Conservation (phyloP, 257 asterid genomes). For the Rehmannia glutinosa region DNA sequence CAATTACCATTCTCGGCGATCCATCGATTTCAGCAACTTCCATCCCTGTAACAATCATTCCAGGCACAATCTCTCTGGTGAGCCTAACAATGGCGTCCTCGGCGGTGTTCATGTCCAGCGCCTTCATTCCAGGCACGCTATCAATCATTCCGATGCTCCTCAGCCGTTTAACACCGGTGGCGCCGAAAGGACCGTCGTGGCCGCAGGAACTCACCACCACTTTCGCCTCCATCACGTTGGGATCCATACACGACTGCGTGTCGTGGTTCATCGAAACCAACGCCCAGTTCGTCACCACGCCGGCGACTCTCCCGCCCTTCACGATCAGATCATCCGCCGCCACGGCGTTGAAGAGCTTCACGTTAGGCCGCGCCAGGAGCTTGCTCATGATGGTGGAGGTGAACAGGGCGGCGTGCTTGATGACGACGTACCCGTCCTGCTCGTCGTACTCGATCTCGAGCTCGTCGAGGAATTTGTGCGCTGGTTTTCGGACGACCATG, state of each 20-base stretch:
- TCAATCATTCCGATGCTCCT: conserved; percentile 91
- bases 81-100: conserved; percentile 89
- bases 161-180: conserved; percentile 91
- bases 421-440: conserved; percentile 78
- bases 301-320: conserved; percentile 60
- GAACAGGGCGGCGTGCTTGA: conserved; percentile 88
- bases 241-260: conserved; percentile 96
- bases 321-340: conserved; percentile 95
- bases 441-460: conserved; percentile 75
- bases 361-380: conserved; percentile 79
- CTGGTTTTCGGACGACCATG: conserved; percentile 81
- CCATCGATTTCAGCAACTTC: conserved; percentile 97
- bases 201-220: conserved; percentile 92
- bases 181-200: conserved; percentile 96
- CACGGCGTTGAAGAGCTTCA: conserved; percentile 85
- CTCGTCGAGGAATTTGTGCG: conserved; percentile 78
- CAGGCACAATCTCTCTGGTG: conserved; percentile 86
- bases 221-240: conserved; percentile 86
- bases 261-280: conserved; percentile 86
- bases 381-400: conserved; percentile 94
- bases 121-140: conserved; percentile 85
- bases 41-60: conserved; percentile 98
- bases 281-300: conserved; percentile 88
- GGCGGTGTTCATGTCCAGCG: conserved; percentile 92
- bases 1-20: conserved; percentile 92